Evolutionary conservation across 352 stramenopile genomes (phyloP).

Genomic region (Thalassiosira livingstoniorum): DNA sequence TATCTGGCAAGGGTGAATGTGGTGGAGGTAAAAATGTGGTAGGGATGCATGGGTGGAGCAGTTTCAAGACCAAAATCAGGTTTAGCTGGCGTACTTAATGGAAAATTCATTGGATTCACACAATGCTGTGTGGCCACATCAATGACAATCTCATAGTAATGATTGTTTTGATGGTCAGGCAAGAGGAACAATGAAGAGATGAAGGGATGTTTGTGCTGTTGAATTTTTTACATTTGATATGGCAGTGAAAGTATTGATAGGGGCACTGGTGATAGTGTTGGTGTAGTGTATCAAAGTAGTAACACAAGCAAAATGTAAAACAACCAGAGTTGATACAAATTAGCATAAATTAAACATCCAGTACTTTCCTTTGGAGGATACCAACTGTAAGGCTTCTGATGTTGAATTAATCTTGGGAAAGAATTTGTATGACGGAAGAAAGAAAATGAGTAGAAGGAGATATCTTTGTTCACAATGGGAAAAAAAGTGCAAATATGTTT

Average conservation of each 20-base stretch:
- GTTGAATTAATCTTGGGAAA: constrained; percentile 58
- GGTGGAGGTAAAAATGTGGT: too few relatives aligned
- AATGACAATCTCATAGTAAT: too few relatives aligned
- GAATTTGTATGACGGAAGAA: constrained; percentile 27
- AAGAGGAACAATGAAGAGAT: constrained; percentile 59
- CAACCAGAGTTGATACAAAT: constrained; percentile 55
- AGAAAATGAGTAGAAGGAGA: constrained; percentile 2
- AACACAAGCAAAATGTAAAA: too few relatives aligned
- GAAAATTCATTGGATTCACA: too few relatives aligned
- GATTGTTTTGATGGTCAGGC: constrained; percentile 37
- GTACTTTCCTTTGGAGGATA: constrained; percentile 50
- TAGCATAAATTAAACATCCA: constrained; percentile 42
- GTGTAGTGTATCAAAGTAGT: constrained; percentile 51
- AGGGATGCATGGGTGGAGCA: too few relatives aligned
- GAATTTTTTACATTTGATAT: constrained; percentile 57
- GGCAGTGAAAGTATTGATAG: constrained; percentile 26
- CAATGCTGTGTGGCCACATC: too few relatives aligned
- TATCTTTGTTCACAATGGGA: constrained; percentile 58
- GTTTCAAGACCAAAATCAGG: too few relatives aligned
- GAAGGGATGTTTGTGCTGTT: constrained; percentile 66
- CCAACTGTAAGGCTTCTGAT: constrained; percentile 62
- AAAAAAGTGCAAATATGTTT: constrained; percentile 49
- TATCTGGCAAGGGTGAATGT: too few relatives aligned
- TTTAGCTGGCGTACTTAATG: too few relatives aligned
- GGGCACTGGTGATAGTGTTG: constrained; percentile 38